A percentile compares a stretch with the other conserved stretches of the same genome.
These are phyloP conservation scores for Parsonsia alboflavescens DNA, from an alignment of 257 asterid genomes.

Conservation along the genomic window DNA sequence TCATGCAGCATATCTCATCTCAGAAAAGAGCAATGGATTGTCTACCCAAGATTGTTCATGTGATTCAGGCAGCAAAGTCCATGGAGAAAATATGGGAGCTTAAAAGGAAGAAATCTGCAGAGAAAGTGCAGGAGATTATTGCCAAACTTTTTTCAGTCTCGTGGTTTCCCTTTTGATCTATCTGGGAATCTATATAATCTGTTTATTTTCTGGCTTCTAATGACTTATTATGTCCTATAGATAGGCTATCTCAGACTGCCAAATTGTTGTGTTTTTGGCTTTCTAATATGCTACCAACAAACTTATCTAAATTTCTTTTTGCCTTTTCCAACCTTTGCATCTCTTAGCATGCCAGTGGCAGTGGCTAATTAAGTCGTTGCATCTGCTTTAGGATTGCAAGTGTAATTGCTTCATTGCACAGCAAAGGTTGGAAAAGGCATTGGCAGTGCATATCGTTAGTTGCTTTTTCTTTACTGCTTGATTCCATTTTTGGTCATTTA, in stretches of 20 bases:
- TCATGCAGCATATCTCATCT: conserved; percentile 9
- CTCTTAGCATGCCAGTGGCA: too few relatives aligned
- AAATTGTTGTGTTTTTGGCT: too few relatives aligned
- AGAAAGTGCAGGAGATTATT: conserved; percentile 27
- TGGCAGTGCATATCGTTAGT: too few relatives aligned
- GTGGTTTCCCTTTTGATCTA: conserved; percentile 29
- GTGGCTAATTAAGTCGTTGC: too few relatives aligned
- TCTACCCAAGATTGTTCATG: conserved; percentile 34
- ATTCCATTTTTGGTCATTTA: too few relatives aligned
- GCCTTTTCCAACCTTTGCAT: too few relatives aligned
- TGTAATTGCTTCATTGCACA: too few relatives aligned
- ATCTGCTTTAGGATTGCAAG: too few relatives aligned
- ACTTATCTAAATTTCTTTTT: too few relatives aligned
- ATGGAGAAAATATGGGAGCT: conserved; percentile 29
- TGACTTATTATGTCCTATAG: neutral
- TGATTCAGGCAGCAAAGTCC: conserved; percentile 34
- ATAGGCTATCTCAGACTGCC: neutral
- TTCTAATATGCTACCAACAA: too few relatives aligned
- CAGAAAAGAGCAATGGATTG: conserved; percentile 22
- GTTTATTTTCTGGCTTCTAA: neutral
- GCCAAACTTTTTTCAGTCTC: conserved; percentile 30
- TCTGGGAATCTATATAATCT: neutral
- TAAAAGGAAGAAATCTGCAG: conserved; percentile 26
- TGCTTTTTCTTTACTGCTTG: too few relatives aligned
- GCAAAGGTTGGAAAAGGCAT: too few relatives aligned